Conservation (phyloP, 441 rosid species). For the Gossypium laxum region DNA sequence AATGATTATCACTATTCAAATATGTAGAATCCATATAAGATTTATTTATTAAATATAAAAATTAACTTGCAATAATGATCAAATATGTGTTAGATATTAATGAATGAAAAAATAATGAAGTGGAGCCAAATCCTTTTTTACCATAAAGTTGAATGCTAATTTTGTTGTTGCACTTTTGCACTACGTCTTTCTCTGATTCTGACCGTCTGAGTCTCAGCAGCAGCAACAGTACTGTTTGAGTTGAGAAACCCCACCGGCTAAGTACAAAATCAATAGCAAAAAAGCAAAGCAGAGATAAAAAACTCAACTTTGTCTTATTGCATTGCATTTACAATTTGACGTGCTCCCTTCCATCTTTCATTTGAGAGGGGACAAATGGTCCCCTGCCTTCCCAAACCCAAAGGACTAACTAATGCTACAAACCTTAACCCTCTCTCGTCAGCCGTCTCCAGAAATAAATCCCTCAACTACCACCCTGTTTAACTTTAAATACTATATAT, state of each 20-base stretch:
- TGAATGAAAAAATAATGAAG: too few relatives aligned
- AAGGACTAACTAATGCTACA: background rate
- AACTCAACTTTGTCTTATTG: constrained; percentile 28
- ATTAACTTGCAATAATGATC: too few relatives aligned
- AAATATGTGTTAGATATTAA: too few relatives aligned
- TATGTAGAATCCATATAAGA: too few relatives aligned
- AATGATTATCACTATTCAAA: too few relatives aligned
- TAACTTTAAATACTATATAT: background rate
- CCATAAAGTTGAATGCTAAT: constrained; percentile 12
- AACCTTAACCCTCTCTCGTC: constrained; percentile 9
- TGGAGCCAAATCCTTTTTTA: background rate
- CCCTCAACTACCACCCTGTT: constrained; percentile 20
- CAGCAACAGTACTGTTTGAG: background rate
- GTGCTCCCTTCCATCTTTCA: constrained; percentile 16
- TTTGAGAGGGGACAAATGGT: constrained; percentile 25
- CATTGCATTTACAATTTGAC: constrained; percentile 23
- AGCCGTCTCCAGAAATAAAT: constrained; percentile 9
- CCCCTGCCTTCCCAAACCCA: constrained; percentile 18
- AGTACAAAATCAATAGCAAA: constrained; percentile 11
- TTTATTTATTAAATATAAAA: too few relatives aligned
- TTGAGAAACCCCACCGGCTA: background rate
- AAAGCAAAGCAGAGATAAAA: constrained; percentile 19
- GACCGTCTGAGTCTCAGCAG: background rate
- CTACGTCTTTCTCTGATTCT: background rate
- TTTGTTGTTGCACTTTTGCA: constrained; percentile 11